Percentiles rank a stretch among this genome's conserved stretches.
phyloP scores from a whole-genome alignment of 106 monocot species.

The Dioscorea zingiberensis region DNA sequence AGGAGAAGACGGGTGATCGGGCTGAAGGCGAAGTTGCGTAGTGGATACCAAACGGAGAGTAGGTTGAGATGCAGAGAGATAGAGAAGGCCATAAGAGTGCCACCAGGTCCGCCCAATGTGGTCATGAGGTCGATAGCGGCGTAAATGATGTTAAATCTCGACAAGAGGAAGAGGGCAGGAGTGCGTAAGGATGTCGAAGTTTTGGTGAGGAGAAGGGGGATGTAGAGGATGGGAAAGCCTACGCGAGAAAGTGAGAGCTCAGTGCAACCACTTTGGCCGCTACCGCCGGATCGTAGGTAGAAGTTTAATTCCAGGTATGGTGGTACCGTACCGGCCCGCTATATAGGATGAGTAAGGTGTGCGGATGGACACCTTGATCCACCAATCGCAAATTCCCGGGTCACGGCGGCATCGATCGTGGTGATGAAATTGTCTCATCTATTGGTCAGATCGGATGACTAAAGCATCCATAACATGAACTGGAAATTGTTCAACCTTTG shows the following conservation, averaged over 20 bases:
- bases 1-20: conserved; percentile 46
- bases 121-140: conserved; percentile 27
- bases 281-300: conserved; percentile 3
- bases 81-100: conserved; percentile 56
- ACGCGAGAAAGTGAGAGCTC: background rate
- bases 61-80: conserved; percentile 59
- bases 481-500: no score
- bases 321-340: background rate
- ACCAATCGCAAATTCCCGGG: no score
- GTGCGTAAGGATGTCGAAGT: no score
- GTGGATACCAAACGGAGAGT: conserved; percentile 47
- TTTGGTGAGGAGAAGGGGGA: background rate
- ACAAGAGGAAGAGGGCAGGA: no score
- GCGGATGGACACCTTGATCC: background rate
- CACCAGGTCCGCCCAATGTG: conserved; percentile 36
- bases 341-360: background rate
- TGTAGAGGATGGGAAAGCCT: conserved; percentile 1
- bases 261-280: background rate
- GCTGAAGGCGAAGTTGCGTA: conserved; percentile 47
- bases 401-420: no score
- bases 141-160: background rate
- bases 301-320: background rate
- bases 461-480: no score
- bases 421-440: no score
- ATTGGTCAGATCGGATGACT: no score